Percentiles rank a stretch among this genome's conserved stretches.
Conservation (phyloP, 495 filamentous ascomycete genomes). For the Patellaria atrata region DNA sequence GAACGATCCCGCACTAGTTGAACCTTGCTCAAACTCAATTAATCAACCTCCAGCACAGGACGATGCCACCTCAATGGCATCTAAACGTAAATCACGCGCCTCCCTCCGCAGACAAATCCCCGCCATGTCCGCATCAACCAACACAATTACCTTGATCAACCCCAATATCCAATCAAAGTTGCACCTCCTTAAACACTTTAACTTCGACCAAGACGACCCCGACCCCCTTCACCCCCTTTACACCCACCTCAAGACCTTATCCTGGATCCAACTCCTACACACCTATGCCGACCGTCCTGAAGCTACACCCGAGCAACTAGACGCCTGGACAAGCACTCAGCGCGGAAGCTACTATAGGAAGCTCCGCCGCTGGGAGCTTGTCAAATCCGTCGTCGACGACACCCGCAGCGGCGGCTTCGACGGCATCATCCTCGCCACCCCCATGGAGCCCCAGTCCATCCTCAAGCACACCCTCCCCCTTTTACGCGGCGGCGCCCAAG, state of each 20-base stretch:
- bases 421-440: constrained; percentile 64
- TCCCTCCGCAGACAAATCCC: constrained; percentile 20
- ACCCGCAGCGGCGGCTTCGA: constrained; percentile 64
- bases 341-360: constrained; percentile 74
- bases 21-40: no score
- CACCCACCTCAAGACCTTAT: constrained; percentile 65
- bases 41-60: neutral
- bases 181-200: constrained; percentile 71
- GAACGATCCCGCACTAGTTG: constrained; percentile 7
- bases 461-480: constrained; percentile 60
- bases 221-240: constrained; percentile 61
- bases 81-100: constrained; percentile 12
- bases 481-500: constrained; percentile 64
- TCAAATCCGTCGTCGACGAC: constrained; percentile 51
- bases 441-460: constrained; percentile 66
- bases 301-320: constrained; percentile 44
- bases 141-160: constrained; percentile 81
- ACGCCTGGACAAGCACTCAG: constrained; percentile 57
- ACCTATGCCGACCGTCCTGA: constrained; percentile 61
- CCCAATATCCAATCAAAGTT: constrained; percentile 82
- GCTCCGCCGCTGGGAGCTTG: constrained; percentile 60
- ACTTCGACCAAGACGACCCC: constrained; percentile 56
- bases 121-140: constrained; percentile 43
- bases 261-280: constrained; percentile 77
- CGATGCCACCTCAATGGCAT: constrained; percentile 1